Percentiles rank a stretch among this genome's conserved stretches.
Conservation (phyloP, 2,329 filamentous ascomycete species). For the Scedosporium boydii region DNA sequence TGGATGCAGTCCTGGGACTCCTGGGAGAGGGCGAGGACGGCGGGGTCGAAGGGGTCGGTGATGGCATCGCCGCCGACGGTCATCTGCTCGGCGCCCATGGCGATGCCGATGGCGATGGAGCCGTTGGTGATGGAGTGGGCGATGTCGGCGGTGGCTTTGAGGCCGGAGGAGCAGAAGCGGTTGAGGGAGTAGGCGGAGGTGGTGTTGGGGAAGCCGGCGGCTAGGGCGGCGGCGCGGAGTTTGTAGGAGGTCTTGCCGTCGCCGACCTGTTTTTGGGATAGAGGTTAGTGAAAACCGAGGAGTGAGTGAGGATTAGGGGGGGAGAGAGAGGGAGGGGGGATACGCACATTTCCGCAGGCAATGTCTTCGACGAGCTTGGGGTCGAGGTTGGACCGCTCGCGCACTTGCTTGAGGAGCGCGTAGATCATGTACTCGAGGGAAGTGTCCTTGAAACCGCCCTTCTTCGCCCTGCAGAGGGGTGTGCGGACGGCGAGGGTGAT, state of each 20-base stretch:
- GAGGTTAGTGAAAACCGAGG: not conserved
- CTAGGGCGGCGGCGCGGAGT: slow-evolving; percentile 75
- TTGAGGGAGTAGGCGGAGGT: slow-evolving; percentile 74
- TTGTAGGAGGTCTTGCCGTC: slow-evolving; percentile 86
- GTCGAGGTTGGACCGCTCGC: slow-evolving; percentile 65
- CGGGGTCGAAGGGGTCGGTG: slow-evolving; percentile 65
- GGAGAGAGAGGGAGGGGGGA: not conserved
- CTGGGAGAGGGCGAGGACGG: slow-evolving; percentile 60
- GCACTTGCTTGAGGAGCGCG: slow-evolving; percentile 68
- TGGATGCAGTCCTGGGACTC: slow-evolving; percentile 80
- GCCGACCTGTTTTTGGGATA: slow-evolving; percentile 50
- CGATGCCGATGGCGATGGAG: slow-evolving; percentile 78
- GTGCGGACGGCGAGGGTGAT: slow-evolving; percentile 89
- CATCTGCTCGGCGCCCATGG: slow-evolving; percentile 87
- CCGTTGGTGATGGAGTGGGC: slow-evolving; percentile 75
- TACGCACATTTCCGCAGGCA: slow-evolving; percentile 76
- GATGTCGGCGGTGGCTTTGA: slow-evolving; percentile 92
- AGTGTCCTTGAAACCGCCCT: slow-evolving; percentile 94
- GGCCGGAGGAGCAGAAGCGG: slow-evolving; percentile 93
- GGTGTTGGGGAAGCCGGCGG: slow-evolving; percentile 90
- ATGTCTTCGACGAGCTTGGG: slow-evolving; percentile 80
- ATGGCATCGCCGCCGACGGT: slow-evolving; percentile 60
- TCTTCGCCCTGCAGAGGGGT: slow-evolving; percentile 76
- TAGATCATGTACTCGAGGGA: slow-evolving; percentile 79
- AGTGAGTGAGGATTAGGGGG: not conserved